These are phyloP conservation scores for Lecanicillium sp. DNA, from an alignment of 2,329 filamentous ascomycete species.

Conservation along the genomic window DNA sequence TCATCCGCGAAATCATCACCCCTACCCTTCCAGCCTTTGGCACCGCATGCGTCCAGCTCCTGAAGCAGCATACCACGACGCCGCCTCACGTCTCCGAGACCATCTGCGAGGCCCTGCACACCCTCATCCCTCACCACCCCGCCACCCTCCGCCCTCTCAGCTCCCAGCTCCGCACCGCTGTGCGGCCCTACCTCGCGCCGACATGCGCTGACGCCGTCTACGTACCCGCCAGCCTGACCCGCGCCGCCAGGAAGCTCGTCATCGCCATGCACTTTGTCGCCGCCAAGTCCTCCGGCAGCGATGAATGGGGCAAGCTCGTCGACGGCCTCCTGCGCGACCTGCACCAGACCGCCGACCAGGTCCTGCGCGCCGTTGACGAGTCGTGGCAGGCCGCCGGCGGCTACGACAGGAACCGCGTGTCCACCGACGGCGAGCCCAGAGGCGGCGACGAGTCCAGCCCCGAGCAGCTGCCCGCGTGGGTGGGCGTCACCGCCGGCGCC, in stretches of 20 bases:
- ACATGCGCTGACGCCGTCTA: constrained; percentile 47
- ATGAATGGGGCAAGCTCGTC: constrained; percentile 71
- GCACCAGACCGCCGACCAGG: constrained; percentile 66
- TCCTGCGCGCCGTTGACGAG: constrained; percentile 74
- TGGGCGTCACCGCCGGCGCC: constrained; percentile 65
- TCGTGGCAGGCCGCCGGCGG: constrained; percentile 67
- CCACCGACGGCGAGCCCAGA: constrained; percentile 39
- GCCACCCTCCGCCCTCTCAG: constrained; percentile 75
- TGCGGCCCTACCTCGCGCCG: constrained; percentile 57
- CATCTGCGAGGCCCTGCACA: constrained; percentile 64
- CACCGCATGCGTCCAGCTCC: constrained; percentile 63
- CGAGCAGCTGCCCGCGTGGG: constrained; percentile 62
- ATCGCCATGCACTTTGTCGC: constrained; percentile 73
- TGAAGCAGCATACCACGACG: constrained; percentile 34
- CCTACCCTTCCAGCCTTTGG: constrained; percentile 72
- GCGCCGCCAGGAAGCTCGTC: constrained; percentile 57
- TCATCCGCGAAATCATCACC: constrained; percentile 82
- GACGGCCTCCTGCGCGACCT: constrained; percentile 55
- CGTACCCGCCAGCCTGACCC: constrained; percentile 47
- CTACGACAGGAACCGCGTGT: constrained; percentile 36
- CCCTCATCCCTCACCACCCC: constrained; percentile 72
- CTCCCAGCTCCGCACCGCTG: constrained; percentile 58
- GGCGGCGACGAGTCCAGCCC: constrained; percentile 37
- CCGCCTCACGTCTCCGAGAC: constrained; percentile 54
- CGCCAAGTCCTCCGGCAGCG: constrained; percentile 67